Evolutionary conservation across 1,284 basidiomycete genomes (phyloP).

Genomic region (Rhodotorula mucilaginosa): DNA sequence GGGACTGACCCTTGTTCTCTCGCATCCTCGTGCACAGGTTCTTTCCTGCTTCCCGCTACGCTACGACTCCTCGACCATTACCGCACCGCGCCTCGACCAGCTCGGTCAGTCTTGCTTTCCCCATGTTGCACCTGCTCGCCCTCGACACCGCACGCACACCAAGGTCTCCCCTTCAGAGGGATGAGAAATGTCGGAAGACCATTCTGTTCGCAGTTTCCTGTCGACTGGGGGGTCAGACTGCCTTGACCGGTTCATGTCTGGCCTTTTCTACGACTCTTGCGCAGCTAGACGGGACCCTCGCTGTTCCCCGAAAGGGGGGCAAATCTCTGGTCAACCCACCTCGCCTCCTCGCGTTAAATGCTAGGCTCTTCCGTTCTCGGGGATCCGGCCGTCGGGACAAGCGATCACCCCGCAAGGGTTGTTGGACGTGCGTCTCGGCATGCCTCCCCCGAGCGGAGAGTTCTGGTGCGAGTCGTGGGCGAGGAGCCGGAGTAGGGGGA

Average conservation of each 20-base stretch:
- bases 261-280: neutral
- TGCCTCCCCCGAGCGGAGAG: neutral
- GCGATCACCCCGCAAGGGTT: neutral
- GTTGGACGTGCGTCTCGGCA: slow-evolving; percentile 1
- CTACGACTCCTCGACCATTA: too few relatives aligned
- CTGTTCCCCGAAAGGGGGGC: neutral
- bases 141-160: neutral
- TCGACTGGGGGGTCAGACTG: slow-evolving; percentile 3
- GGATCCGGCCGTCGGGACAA: neutral
- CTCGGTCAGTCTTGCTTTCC: neutral
- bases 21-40: neutral
- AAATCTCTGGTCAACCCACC: slow-evolving; percentile 6
- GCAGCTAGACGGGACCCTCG: slow-evolving; percentile 5
- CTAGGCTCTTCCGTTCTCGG: neutral
- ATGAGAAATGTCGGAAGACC: slow-evolving; percentile 27
- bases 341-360: slow-evolving; percentile 1
- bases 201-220: slow-evolving; percentile 37
- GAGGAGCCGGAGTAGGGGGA: slow-evolving; percentile 7
- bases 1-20: neutral
- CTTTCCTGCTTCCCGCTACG: too few relatives aligned
- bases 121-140: neutral
- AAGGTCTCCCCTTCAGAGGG: neutral
- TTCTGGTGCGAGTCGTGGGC: neutral
- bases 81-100: neutral
- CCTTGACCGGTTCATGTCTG: neutral